Evolutionary conservation across 331 rosid species (phyloP).

Genomic region (Saraca asoca): DNA sequence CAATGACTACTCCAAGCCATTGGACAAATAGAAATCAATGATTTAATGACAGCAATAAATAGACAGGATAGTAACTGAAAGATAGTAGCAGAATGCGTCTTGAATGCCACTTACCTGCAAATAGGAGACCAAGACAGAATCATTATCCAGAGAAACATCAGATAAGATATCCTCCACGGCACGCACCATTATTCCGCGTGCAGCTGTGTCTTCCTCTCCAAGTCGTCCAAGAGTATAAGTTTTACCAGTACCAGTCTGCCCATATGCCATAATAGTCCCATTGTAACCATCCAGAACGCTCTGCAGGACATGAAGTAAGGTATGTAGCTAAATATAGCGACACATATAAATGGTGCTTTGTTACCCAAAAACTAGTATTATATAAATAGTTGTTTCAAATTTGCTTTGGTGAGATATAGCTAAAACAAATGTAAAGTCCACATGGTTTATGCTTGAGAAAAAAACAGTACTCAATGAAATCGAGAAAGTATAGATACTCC

Average conservation of each 20-base stretch:
- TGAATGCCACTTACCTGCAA: conserved; percentile 67
- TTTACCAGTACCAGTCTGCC: conserved; percentile 99
- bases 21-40: no score
- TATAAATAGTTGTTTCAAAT: conserved; percentile 13
- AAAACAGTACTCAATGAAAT: conserved; percentile 9
- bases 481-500: conserved; percentile 10
- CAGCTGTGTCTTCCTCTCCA: conserved; percentile 98
- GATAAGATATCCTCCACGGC: conserved; percentile 97
- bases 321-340: conserved; percentile 35
- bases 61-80: conserved; percentile 23
- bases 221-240: conserved; percentile 95
- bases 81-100: conserved; percentile 13
- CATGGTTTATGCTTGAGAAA: conserved; percentile 12
- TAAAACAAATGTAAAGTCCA: conserved; percentile 22
- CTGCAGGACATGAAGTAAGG: conserved; percentile 51
- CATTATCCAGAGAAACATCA: conserved; percentile 69
- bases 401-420: conserved; percentile 16
- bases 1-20: neutral
- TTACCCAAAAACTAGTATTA: neutral
- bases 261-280: conserved; percentile 98
- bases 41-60: neutral
- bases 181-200: conserved; percentile 99
- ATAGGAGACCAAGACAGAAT: conserved; percentile 84
- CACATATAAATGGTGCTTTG: conserved; percentile 21
- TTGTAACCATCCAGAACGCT: conserved; percentile 95